Percentiles rank a stretch among this genome's conserved stretches.
These are phyloP conservation scores for Sporormia fimetaria DNA, from an alignment of 495 filamentous ascomycete species.

Conservation along the genomic window DNA sequence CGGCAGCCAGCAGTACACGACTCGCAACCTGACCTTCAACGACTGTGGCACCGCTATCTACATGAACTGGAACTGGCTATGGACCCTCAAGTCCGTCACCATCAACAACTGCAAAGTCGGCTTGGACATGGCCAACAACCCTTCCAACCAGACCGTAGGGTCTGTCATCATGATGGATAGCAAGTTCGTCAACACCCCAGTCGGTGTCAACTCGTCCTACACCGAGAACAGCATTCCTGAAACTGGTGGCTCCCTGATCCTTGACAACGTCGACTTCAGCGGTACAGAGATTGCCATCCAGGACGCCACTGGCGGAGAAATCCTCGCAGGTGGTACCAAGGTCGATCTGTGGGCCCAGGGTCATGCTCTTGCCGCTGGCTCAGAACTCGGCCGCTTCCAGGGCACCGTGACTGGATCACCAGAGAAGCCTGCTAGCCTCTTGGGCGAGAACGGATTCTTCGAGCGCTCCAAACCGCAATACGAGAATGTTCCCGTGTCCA, in stretches of 20 bases:
- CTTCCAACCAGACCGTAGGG: slow-evolving; percentile 38
- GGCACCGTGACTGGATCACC: slow-evolving; percentile 29
- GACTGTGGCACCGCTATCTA: slow-evolving; percentile 40
- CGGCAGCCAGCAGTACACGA: slow-evolving; percentile 47
- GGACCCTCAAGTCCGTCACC: slow-evolving; percentile 36
- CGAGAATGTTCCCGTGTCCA: slow-evolving; percentile 37
- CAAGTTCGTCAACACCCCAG: slow-evolving; percentile 28
- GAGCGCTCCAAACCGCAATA: slow-evolving; percentile 61
- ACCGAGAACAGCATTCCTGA: slow-evolving; percentile 28
- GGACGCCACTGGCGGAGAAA: slow-evolving; percentile 36
- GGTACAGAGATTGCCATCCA: slow-evolving; percentile 52
- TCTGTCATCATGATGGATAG: slow-evolving; percentile 34
- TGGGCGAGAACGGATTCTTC: slow-evolving; percentile 45
- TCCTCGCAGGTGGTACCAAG: slow-evolving; percentile 48
- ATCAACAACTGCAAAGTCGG: slow-evolving; percentile 48
- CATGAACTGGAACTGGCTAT: slow-evolving; percentile 49
- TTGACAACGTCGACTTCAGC: slow-evolving; percentile 58
- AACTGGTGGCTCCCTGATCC: slow-evolving; percentile 43
- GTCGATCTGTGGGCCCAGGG: slow-evolving; percentile 45
- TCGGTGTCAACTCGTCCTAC: slow-evolving; percentile 32
- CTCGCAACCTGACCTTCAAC: slow-evolving; percentile 40
- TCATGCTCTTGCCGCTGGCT: slow-evolving; percentile 38
- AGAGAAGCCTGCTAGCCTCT: slow-evolving; percentile 34
- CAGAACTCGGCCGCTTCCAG: slow-evolving; percentile 36
- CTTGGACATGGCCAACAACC: slow-evolving; percentile 48